Evolutionary conservation across 441 rosid genomes (phyloP).

Genomic region (Corymbia calophylla): DNA sequence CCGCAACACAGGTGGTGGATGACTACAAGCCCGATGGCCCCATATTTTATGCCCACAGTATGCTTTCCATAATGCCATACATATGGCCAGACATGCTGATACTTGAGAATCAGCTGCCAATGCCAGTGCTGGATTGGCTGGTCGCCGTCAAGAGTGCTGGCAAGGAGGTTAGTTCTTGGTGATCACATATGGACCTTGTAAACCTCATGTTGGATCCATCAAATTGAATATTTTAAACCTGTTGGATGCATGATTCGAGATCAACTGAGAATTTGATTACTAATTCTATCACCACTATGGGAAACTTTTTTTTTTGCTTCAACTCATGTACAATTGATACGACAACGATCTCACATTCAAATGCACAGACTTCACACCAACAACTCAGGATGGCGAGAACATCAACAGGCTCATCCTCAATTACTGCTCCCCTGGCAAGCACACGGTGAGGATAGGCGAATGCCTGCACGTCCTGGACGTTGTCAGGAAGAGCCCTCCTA

Average conservation of each 20-base stretch:
- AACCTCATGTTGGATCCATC: neutral
- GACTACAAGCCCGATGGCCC: neutral
- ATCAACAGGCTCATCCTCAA: neutral
- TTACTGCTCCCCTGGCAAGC: rapidly evolving
- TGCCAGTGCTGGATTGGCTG: neutral
- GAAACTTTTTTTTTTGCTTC: neutral
- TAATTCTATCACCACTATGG: neutral
- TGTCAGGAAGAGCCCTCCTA: neutral
- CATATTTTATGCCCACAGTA: neutral
- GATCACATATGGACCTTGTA: neutral
- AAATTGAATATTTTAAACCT: too few relatives aligned
- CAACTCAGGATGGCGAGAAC: rapidly evolving
- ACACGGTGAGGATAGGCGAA: neutral
- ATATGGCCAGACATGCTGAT: neutral
- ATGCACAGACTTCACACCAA: neutral
- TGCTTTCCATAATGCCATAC: rapidly evolving
- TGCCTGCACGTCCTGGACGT: neutral
- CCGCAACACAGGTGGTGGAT: rapidly evolving
- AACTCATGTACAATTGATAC: neutral
- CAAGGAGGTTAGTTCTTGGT: neutral
- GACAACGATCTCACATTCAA: neutral
- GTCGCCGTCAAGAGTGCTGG: neutral
- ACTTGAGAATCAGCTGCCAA: neutral
- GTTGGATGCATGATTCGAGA: rapidly evolving
- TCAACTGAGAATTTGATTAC: neutral